A percentile compares a stretch with the other conserved stretches of the same genome.
These are phyloP conservation scores for Neonectria sp. DNA, from an alignment of 2,329 filamentous ascomycete genomes.

Conservation along the genomic window DNA sequence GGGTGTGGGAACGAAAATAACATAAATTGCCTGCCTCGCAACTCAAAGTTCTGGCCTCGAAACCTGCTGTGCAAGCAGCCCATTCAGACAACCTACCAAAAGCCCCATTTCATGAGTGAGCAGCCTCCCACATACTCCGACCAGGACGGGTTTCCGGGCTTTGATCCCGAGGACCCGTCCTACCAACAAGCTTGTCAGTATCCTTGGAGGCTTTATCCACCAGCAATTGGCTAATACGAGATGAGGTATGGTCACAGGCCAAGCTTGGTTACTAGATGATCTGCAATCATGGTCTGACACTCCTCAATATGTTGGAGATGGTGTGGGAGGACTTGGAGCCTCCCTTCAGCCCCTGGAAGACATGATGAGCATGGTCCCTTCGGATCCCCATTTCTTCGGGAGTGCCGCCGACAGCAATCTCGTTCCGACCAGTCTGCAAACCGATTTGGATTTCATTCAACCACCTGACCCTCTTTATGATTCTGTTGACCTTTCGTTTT, in stretches of 20 bases:
- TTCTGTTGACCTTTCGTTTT: constrained; percentile 8
- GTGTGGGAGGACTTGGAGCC: background rate
- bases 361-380: background rate
- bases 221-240: constrained; percentile 16
- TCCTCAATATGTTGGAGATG: background rate
- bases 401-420: background rate
- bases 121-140: constrained; percentile 8
- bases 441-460: background rate
- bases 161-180: constrained; percentile 35
- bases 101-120: constrained; percentile 31
- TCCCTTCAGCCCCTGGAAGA: background rate
- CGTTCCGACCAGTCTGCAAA: background rate
- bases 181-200: constrained; percentile 34
- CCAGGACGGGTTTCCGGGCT: constrained; percentile 35
- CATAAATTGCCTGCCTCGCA: constrained; percentile 33
- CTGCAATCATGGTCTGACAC: background rate
- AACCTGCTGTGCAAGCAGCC: constrained; percentile 10
- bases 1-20: background rate
- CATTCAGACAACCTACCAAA: constrained; percentile 8
- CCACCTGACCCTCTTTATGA: background rate
- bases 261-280: background rate
- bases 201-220: constrained; percentile 28
- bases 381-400: background rate
- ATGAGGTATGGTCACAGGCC: constrained; percentile 1
- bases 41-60: background rate